phyloP scores from a whole-genome alignment of 345 rosid genomes.

The Sonneratia caseolaris region DNA sequence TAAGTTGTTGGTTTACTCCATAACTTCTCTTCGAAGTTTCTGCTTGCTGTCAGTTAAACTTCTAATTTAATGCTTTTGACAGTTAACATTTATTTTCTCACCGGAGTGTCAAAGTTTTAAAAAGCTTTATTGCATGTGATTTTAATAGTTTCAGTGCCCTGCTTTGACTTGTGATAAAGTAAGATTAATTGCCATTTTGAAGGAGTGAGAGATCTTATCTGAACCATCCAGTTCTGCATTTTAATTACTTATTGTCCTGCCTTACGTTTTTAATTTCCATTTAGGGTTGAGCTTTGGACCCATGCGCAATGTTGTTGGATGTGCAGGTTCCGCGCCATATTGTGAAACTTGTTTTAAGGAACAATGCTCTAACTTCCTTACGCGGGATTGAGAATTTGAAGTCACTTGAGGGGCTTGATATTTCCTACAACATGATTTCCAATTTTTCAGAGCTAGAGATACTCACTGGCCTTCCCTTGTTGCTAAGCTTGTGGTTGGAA shows the following conservation, averaged over 20 bases:
- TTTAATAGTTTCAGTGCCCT: background rate
- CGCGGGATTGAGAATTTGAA: conserved; percentile 91
- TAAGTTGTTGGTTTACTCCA: background rate
- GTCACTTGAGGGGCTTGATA: conserved; percentile 93
- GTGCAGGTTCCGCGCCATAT: conserved; percentile 83
- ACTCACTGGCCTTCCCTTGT: conserved; percentile 51
- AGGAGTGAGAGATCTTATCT: background rate
- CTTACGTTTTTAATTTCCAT: background rate
- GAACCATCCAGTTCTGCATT: background rate
- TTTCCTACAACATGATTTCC: conserved; percentile 88
- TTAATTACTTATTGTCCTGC: background rate
- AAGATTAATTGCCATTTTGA: background rate
- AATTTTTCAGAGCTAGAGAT: conserved; percentile 79
- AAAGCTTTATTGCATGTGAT: background rate
- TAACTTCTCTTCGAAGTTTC: background rate
- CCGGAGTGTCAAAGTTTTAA: background rate
- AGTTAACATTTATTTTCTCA: background rate
- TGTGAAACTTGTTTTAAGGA: conserved; percentile 88
- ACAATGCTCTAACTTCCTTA: conserved; percentile 80
- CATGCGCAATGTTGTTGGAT: conserved; percentile 28
- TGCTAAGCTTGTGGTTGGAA: conserved; percentile 85
- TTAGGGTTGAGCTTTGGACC: conserved; percentile 26
- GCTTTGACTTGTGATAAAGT: background rate
- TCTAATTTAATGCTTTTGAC: background rate
- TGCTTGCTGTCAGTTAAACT: background rate